Conservation (phyloP, 148 eudicot genomes). For the Fagopyrum tataricum region DNA sequence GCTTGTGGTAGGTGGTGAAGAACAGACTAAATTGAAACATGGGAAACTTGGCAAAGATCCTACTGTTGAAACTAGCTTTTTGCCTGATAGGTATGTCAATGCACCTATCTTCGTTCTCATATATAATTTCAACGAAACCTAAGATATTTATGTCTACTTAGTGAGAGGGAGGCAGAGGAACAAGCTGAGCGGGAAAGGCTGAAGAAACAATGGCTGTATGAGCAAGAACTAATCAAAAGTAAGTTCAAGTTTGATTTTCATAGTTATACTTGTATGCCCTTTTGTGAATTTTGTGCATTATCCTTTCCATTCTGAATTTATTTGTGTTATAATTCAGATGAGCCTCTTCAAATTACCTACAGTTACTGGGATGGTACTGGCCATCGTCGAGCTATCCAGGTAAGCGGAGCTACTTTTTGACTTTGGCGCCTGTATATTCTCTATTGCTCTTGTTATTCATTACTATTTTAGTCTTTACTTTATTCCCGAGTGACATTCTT, state of each 20-base stretch:
- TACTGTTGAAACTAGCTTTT: conserved; percentile 92
- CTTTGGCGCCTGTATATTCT: background rate
- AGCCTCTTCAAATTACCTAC: conserved; percentile 95
- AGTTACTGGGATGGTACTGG: conserved; percentile 99
- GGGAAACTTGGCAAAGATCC: conserved; percentile 93
- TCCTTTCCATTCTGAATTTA: conserved; percentile 4
- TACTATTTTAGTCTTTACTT: conserved; percentile 9
- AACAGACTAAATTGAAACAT: conserved; percentile 31
- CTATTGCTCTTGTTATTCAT: background rate
- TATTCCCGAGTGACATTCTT: background rate
- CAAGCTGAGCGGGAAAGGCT: conserved; percentile 93
- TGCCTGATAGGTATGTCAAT: conserved; percentile 79
- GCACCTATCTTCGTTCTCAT: conserved; percentile 9
- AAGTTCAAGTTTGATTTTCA: conserved; percentile 10
- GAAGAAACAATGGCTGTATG: conserved; percentile 67
- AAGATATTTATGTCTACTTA: conserved; percentile 21
- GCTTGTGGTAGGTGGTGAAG: conserved; percentile 32
- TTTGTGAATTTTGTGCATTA: background rate
- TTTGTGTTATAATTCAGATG: conserved; percentile 38
- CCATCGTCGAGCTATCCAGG: conserved; percentile 87
- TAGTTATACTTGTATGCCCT: background rate
- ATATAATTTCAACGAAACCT: background rate
- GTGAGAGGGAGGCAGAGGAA: conserved; percentile 97
- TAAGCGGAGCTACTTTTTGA: conserved; percentile 18
- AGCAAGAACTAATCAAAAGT: conserved; percentile 87